These are phyloP conservation scores for Dendrobium catenatum DNA, from an alignment of 106 monocot species.

Conservation along the genomic window DNA sequence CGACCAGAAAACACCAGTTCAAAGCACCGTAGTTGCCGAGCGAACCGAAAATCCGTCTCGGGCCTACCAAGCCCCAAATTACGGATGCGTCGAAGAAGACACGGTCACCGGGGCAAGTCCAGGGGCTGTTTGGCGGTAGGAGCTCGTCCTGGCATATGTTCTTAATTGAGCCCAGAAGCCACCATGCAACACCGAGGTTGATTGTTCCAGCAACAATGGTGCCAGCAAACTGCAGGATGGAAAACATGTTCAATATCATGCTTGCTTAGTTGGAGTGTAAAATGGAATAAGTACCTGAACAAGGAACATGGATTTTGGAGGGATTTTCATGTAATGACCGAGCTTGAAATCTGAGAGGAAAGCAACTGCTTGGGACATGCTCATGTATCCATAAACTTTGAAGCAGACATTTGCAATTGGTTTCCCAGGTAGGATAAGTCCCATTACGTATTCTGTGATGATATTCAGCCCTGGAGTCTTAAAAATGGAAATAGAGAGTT, in stretches of 20 bases:
- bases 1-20: slow-evolving; percentile 85
- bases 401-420: slow-evolving; percentile 92
- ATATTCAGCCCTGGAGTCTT: slow-evolving; percentile 92
- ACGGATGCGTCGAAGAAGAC: slow-evolving; percentile 97
- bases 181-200: slow-evolving; percentile 72
- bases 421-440: slow-evolving; percentile 70
- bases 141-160: slow-evolving; percentile 57
- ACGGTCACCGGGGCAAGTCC: slow-evolving; percentile 82
- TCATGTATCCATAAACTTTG: slow-evolving; percentile 97
- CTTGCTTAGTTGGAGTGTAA: neutral
- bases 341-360: slow-evolving; percentile 91
- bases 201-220: slow-evolving; percentile 84
- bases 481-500: neutral
- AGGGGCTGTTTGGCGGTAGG: slow-evolving; percentile 71
- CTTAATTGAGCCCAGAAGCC: slow-evolving; percentile 69
- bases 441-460: slow-evolving; percentile 90
- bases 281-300: slow-evolving; percentile 43
- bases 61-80: slow-evolving; percentile 70
- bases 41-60: slow-evolving; percentile 14
- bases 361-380: slow-evolving; percentile 88
- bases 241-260: too few relatives aligned
- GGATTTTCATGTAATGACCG: slow-evolving; percentile 95
- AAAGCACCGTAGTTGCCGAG: slow-evolving; percentile 19
- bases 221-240: slow-evolving; percentile 45
- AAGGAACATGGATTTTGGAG: slow-evolving; percentile 88